These are phyloP conservation scores for Lecanoromycetidae sp. DNA, from an alignment of 2,329 filamentous ascomycete genomes.

Conservation along the genomic window DNA sequence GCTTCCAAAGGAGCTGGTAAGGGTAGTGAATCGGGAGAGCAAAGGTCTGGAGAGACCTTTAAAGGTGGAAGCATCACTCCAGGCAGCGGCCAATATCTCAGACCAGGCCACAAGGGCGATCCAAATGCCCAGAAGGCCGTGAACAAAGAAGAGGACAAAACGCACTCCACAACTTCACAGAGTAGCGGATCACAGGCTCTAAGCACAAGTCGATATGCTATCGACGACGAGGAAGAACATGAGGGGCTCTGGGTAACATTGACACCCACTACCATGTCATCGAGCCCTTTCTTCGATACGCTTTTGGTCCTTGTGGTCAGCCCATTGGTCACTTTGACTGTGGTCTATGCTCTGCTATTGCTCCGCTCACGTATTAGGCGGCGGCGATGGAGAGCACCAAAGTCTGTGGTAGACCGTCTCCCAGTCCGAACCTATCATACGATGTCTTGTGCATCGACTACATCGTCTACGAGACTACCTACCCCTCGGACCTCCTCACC, in stretches of 20 bases:
- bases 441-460: slow-evolving; percentile 51
- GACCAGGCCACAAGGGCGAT: slow-evolving; percentile 26
- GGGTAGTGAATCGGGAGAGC: slow-evolving; percentile 23
- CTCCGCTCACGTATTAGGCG: slow-evolving; percentile 79
- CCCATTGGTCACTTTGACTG: slow-evolving; percentile 78
- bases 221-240: neutral
- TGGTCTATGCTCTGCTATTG: slow-evolving; percentile 81
- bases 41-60: slow-evolving; percentile 30
- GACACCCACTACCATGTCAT: slow-evolving; percentile 74
- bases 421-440: slow-evolving; percentile 93
- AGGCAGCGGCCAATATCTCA: slow-evolving; percentile 58
- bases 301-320: slow-evolving; percentile 93
- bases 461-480: slow-evolving; percentile 44
- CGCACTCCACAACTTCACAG: neutral
- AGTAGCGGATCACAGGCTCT: neutral
- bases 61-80: slow-evolving; percentile 59
- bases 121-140: slow-evolving; percentile 19
- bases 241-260: slow-evolving; percentile 81
- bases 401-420: slow-evolving; percentile 87
- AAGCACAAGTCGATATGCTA: neutral
- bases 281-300: slow-evolving; percentile 90
- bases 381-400: slow-evolving; percentile 90
- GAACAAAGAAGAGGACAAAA: slow-evolving; percentile 12
- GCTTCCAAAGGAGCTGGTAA: slow-evolving; percentile 11
- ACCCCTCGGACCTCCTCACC: slow-evolving; percentile 56